Percentiles rank a stretch among this genome's conserved stretches.
phyloP scores from a whole-genome alignment of 164 flowering plant species.

The Annona squamosa region DNA sequence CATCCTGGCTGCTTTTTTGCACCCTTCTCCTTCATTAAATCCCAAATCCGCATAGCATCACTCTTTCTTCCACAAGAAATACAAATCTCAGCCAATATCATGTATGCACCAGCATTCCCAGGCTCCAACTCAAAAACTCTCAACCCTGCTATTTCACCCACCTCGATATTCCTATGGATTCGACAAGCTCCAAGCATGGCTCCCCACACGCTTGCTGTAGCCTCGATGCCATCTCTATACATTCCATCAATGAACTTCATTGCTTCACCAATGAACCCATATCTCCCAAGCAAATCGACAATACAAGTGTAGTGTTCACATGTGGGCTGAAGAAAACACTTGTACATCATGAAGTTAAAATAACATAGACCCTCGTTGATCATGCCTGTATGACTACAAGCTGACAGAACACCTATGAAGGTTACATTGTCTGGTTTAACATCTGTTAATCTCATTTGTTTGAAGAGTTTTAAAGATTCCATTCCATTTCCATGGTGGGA shows the following conservation, averaged over 20 bases:
- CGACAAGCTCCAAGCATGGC: slow-evolving; percentile 67
- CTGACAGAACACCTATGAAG: slow-evolving; percentile 51
- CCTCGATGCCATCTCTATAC: slow-evolving; percentile 34
- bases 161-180: slow-evolving; percentile 37
- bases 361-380: slow-evolving; percentile 41
- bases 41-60: slow-evolving; percentile 38
- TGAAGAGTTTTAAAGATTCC: slow-evolving; percentile 42
- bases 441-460: slow-evolving; percentile 35
- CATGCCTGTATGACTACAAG: slow-evolving; percentile 59
- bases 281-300: slow-evolving; percentile 56
- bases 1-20: slow-evolving; percentile 73
- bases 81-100: slow-evolving; percentile 58
- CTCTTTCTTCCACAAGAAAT: slow-evolving; percentile 31
- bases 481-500: slow-evolving; percentile 54
- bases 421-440: slow-evolving; percentile 48
- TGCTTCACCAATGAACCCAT: slow-evolving; percentile 49
- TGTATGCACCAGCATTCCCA: slow-evolving; percentile 43
- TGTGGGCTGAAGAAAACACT: slow-evolving; percentile 40
- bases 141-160: slow-evolving; percentile 49
- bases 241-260: slow-evolving; percentile 35
- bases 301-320: slow-evolving; percentile 60
- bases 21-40: slow-evolving; percentile 43
- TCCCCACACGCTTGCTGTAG: slow-evolving; percentile 55
- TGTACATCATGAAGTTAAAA: slow-evolving; percentile 44
- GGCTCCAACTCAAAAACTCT: slow-evolving; percentile 49